Conservation (phyloP, 805 yeast species). For the Cyberlindnera xylosilytica region DNA sequence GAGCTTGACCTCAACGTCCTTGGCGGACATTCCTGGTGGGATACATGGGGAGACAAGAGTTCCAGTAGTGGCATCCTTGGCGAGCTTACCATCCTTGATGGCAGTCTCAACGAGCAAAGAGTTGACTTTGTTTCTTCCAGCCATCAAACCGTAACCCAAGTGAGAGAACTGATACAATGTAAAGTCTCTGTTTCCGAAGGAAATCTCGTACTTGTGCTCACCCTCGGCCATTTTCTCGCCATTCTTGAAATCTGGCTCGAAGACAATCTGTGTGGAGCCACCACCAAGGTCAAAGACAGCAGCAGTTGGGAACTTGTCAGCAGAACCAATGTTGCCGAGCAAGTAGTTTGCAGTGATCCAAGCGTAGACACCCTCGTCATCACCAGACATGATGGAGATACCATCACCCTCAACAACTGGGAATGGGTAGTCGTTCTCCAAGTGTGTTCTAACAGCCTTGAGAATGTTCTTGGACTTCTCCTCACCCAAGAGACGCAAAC, state of each 20-base stretch:
- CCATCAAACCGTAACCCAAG: slow-evolving; percentile 92
- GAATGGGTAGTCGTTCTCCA: slow-evolving; percentile 83
- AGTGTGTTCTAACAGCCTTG: slow-evolving; percentile 68
- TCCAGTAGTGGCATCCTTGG: slow-evolving; percentile 38
- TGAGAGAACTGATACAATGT: slow-evolving; percentile 90
- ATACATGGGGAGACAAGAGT: slow-evolving; percentile 78
- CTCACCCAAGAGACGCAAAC: slow-evolving; percentile 81
- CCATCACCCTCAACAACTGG: slow-evolving; percentile 88
- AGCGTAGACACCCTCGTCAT: slow-evolving; percentile 96
- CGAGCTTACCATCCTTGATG: slow-evolving; percentile 38
- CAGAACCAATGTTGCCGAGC: slow-evolving; percentile 86
- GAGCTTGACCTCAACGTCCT: slow-evolving; percentile 58
- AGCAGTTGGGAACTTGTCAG: slow-evolving; percentile 76
- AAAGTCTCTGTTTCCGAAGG: slow-evolving; percentile 80
- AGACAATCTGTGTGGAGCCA: slow-evolving; percentile 97
- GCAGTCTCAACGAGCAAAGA: slow-evolving; percentile 54
- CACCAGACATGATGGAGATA: slow-evolving; percentile 90
- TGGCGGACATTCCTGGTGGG: slow-evolving; percentile 69
- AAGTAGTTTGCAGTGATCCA: slow-evolving; percentile 97
- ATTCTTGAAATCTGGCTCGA: slow-evolving; percentile 76
- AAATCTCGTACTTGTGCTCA: slow-evolving; percentile 78
- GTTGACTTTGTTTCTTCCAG: slow-evolving; percentile 85
- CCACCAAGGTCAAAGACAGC: slow-evolving; percentile 99
- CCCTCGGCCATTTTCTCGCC: slow-evolving; percentile 73
- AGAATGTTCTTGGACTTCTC: slow-evolving; percentile 70